Base-by-base conservation (phyloP, 2,329 filamentous ascomycete genomes). In the Tympanopsis confertula region DNA sequence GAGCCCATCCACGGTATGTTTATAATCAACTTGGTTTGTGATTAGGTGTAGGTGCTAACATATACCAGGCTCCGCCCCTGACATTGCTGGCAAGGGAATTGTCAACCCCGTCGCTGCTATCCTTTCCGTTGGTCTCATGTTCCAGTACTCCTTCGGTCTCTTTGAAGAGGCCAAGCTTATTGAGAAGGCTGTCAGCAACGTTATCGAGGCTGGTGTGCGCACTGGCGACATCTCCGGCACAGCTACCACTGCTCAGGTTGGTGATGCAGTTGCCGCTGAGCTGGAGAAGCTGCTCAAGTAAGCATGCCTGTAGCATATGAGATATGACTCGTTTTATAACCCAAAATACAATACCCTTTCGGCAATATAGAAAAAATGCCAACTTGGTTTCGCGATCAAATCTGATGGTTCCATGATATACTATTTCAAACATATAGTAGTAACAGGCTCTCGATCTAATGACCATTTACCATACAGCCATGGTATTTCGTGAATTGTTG, bases 1-100 rank as follows among this genome's bases (percentile, higher is more conserved):
- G 89, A 96, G 71, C 89, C 89, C 19, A 96, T 98, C 50, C 89
- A 98, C 59, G 88, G 86, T 86, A 67, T 42, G 64, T 53, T 35
- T 19, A 14, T 30, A 13, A 5, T 35, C 15, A 19, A 4, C 30
- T 33, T 30, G 13, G 4, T 5, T 13, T 29, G 20, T 39, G 18
- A 5, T 12, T 22, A 5, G 5, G 17, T 13, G 12, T 12, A 24
- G 24, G 10, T 10, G 4, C 22, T 10, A 10, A 3, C 30, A 20
- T 24, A n/a, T n/a, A 15, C 29, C 37, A 84, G 83, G 86, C 26
- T 91, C 85, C 35, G 89, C 89, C 15, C 89, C 88, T 19, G 88
- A 96, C 54, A 96, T 96, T 51, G 86, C 85, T 2, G 88, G 89
- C 47, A 74, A 93, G 64, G 77, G 77, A 28, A 68, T 83, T 30